Percentiles rank a stretch among this genome's conserved stretches.
These are phyloP conservation scores for Auricularia cornea DNA, from an alignment of 768 basidiomycete genomes.

Conservation along the genomic window DNA sequence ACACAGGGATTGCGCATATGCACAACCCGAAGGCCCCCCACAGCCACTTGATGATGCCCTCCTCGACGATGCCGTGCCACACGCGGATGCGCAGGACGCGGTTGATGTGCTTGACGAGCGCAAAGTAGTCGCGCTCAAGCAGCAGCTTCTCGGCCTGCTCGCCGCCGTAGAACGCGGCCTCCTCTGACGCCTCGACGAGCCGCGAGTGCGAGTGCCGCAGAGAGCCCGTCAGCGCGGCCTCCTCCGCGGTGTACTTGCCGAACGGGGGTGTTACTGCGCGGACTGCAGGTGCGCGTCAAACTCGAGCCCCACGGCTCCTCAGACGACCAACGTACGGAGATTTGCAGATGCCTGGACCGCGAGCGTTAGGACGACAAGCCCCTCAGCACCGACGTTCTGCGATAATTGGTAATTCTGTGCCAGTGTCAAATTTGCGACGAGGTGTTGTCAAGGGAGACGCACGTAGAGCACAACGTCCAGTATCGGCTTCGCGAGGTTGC, in stretches of 20 bases:
- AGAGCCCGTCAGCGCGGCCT: conserved; percentile 81
- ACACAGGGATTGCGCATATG: conserved; percentile 89
- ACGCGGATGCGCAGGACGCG: conserved; percentile 69
- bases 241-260: conserved; percentile 81
- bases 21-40: conserved; percentile 93
- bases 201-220: conserved; percentile 89
- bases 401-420: conserved; percentile 77
- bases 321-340: conserved; percentile 47
- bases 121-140: conserved; percentile 81
- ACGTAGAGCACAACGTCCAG: conserved; percentile 83
- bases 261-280: conserved; percentile 86
- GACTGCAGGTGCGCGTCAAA: conserved; percentile 41
- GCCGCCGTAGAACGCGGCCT: conserved; percentile 81
- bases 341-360: conserved; percentile 79
- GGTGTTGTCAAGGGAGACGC: too few relatives aligned
- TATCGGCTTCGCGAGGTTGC: conserved; percentile 87
- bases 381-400: conserved; percentile 91
- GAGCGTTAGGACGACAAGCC: conserved; percentile 71
- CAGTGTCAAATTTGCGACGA: too few relatives aligned
- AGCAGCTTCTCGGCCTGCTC: conserved; percentile 87
- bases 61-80: conserved; percentile 89
- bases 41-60: conserved; percentile 82
- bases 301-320: neutral
- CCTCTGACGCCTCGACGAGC: conserved; percentile 80
- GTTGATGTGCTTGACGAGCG: conserved; percentile 78